A percentile compares a stretch with the other conserved stretches of the same genome.
Evolutionary conservation across 768 basidiomycete species (phyloP).

Genomic region (Artomyces pyxidatus): DNA sequence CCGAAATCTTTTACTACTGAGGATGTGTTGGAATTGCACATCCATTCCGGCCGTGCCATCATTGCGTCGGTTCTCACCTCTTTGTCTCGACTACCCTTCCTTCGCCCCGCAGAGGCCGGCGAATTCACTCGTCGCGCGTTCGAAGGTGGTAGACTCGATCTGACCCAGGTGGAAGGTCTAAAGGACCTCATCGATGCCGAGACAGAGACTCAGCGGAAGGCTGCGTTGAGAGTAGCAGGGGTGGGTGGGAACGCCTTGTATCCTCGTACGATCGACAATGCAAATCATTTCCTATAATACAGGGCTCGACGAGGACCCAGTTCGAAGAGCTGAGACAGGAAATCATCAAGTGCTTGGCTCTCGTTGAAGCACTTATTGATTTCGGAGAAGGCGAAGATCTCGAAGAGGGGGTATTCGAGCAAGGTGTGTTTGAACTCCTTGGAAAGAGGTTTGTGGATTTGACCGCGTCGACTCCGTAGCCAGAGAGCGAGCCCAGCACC

Average conservation of each 20-base stretch:
- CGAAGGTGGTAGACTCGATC: constrained; percentile 69
- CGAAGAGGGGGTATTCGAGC: constrained; percentile 70
- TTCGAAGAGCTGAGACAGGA: constrained; percentile 58
- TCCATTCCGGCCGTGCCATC: constrained; percentile 81
- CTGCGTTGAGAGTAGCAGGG: constrained; percentile 60
- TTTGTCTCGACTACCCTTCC: constrained; percentile 50
- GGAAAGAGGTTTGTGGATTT: neutral
- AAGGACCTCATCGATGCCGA: constrained; percentile 85
- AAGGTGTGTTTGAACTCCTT: constrained; percentile 31
- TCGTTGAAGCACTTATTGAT: constrained; percentile 85
- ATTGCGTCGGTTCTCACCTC: constrained; percentile 61
- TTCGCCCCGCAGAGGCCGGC: constrained; percentile 76
- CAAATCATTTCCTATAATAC: constrained; percentile 1
- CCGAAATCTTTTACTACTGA: constrained; percentile 81
- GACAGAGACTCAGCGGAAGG: constrained; percentile 71
- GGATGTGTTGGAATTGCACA: constrained; percentile 75
- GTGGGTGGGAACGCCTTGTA: constrained; percentile 34
- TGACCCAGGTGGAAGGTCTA: constrained; percentile 86
- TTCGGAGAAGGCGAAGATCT: constrained; percentile 91
- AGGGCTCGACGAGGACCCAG: constrained; percentile 57
- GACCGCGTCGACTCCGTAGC: constrained; percentile 33
- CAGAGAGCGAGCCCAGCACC: constrained; percentile 34
- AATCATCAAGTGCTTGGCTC: constrained; percentile 66
- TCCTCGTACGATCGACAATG: neutral
- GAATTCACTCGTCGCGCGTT: constrained; percentile 88